A percentile compares a stretch with the other conserved stretches of the same genome.
These are phyloP conservation scores for Fusarium subglutinans DNA, from an alignment of 2,329 filamentous ascomycete species.

Conservation along the genomic window DNA sequence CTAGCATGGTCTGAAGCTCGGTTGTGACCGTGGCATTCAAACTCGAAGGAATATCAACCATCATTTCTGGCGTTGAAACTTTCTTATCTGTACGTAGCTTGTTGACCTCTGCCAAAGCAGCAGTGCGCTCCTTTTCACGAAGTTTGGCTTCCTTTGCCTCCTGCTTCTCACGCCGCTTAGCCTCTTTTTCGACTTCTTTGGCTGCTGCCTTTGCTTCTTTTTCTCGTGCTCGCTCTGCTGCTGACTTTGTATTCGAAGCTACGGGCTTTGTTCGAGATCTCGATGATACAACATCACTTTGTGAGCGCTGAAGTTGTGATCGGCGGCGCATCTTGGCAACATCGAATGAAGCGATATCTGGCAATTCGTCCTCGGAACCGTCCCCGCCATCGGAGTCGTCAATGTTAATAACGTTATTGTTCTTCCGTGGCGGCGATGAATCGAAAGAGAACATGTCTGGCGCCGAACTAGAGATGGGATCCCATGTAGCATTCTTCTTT, in stretches of 20 bases:
- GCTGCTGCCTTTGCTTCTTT: slow-evolving; percentile 57
- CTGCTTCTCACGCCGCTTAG: slow-evolving; percentile 66
- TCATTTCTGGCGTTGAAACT: slow-evolving; percentile 78
- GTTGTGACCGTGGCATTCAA: slow-evolving; percentile 59
- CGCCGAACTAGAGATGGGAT: slow-evolving; percentile 64
- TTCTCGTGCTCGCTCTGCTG: slow-evolving; percentile 52
- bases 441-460: slow-evolving; percentile 48
- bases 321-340: slow-evolving; percentile 43
- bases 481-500: slow-evolving; percentile 49
- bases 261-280: slow-evolving; percentile 29
- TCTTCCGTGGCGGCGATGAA: slow-evolving; percentile 27
- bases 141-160: slow-evolving; percentile 69
- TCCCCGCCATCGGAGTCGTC: slow-evolving; percentile 46
- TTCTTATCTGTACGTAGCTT: slow-evolving; percentile 79
- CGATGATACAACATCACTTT: slow-evolving; percentile 43
- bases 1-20: slow-evolving; percentile 61
- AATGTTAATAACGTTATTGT: slow-evolving; percentile 47
- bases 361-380: slow-evolving; percentile 58
- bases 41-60: slow-evolving; percentile 71
- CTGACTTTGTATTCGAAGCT: slow-evolving; percentile 44
- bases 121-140: slow-evolving; percentile 69
- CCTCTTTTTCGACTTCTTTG: slow-evolving; percentile 64
- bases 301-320: slow-evolving; percentile 43
- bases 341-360: slow-evolving; percentile 56
- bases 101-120: slow-evolving; percentile 77